Evolutionary conservation across 2,329 filamentous ascomycete genomes (phyloP), one percentile per base, ranked within the genome.

Genomic region (Clarireedia homoeocarpa): DNA sequence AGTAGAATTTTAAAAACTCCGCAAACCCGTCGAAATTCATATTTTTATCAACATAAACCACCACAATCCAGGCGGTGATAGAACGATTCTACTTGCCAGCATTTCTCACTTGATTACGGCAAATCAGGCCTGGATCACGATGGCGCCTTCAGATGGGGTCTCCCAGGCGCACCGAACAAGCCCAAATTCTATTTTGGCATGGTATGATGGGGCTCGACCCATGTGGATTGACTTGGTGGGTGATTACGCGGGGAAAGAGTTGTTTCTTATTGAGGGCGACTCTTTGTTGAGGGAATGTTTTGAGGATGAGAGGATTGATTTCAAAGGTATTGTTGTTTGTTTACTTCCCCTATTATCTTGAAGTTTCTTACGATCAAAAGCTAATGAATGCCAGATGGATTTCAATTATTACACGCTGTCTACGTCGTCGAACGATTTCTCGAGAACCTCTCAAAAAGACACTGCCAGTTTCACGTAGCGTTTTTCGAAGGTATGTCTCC

Each of bases 221-320:
- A 70, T 75, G 53, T 71, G 71, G 50, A 75, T 88, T 27, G 84
- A 89, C 62, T 77, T 91, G 2, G 80, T 90, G 4, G 85, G 87
- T 42, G 88, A 91, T 66, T 91, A 88, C 70, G 85, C 85, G 3
- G 86, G 88, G 23, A 82, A 81, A 58, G 86, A 89, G 66, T 75
- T 85, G 10, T 91, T 90, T 66, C 73, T 86, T 23, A 78, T 91
- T 30, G 85, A 91, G 61, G 86, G 86, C 30, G 86, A 91, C 64
- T 85, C 85, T 0, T 69, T 91, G n/a, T 72, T 91, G 10, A 72
- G 82, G 6, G 72, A 86, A 57, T 85, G 80, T 63, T 79, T 90
- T 48, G 71, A 73, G n/a, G 76, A 85, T 61, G 72, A 77, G 10
- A 74, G 78, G 23, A 78, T 91, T 42, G 83, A 90, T 65, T 86